Conservation (phyloP, 2,329 filamentous ascomycete species). For the Zymoseptoria crescenta region DNA sequence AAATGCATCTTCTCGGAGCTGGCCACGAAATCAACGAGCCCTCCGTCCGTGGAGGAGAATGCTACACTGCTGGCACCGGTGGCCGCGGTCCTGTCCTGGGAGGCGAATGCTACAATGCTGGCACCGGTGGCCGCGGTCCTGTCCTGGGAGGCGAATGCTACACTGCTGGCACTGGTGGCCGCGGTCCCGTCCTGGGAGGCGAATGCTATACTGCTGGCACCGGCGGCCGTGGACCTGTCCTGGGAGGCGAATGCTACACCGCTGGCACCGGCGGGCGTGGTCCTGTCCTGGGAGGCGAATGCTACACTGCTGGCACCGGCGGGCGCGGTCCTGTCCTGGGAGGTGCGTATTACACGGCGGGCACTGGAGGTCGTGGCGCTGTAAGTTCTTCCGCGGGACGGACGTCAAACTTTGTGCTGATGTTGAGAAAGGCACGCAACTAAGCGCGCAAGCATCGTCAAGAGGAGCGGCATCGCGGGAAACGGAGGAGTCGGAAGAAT, state of each 20-base stretch:
- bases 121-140: not conserved
- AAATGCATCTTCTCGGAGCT: not conserved
- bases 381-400: not conserved
- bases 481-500: not conserved
- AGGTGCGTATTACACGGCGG: not conserved
- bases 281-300: no score
- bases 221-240: not conserved
- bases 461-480: not conserved
- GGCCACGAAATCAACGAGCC: not conserved
- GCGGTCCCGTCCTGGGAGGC: not conserved
- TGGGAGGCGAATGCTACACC: not conserved
- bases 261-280: not conserved
- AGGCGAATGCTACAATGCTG: not conserved
- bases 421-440: not conserved
- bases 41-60: not conserved
- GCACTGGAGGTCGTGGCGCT: not conserved
- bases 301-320: not conserved
- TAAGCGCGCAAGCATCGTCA: not conserved
- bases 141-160: not conserved
- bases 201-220: not conserved
- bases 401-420: not conserved
- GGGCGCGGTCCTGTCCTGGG: not conserved
- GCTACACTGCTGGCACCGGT: not conserved
- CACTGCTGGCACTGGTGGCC: not conserved
- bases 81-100: not conserved